A percentile compares a stretch with the other conserved stretches of the same genome.
These are phyloP conservation scores for Teunomyces aglyptinius DNA, from an alignment of 805 yeast genomes.

Conservation along the genomic window DNA sequence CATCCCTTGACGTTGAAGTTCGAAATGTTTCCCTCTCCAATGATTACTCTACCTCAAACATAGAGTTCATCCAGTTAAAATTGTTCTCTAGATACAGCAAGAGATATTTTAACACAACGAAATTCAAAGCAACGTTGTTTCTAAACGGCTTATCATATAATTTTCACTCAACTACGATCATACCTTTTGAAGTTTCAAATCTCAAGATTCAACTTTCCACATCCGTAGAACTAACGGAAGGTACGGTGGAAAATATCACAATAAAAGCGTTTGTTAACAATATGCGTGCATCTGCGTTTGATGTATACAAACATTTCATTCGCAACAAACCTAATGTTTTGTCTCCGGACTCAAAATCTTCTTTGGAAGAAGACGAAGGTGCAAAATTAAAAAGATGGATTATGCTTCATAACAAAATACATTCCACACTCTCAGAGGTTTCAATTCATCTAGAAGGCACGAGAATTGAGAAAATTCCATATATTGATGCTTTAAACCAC, in stretches of 20 bases:
- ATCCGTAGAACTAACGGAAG: conserved; percentile 15
- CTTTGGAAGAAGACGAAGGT: neutral
- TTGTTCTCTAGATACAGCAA: conserved; percentile 19
- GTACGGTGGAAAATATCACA: conserved; percentile 17
- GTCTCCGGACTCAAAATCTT: neutral
- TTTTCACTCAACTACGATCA: conserved; percentile 3
- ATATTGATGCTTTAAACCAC: conserved; percentile 22
- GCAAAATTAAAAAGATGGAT: neutral
- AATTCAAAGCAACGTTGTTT: conserved; percentile 14
- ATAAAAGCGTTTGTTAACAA: conserved; percentile 21
- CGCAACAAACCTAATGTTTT: conserved; percentile 1
- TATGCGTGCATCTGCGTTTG: conserved; percentile 20
- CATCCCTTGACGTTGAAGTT: conserved; percentile 23
- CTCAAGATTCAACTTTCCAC: conserved; percentile 15
- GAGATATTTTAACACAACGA: conserved; percentile 14
- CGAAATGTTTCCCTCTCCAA: conserved; percentile 10
- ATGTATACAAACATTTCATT: conserved; percentile 16
- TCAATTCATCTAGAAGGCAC: conserved; percentile 28
- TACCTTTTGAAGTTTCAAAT: conserved; percentile 5
- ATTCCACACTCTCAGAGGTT: conserved; percentile 22
- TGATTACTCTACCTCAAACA: neutral
- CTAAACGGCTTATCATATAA: conserved; percentile 11
- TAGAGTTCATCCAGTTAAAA: conserved; percentile 21
- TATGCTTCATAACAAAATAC: conserved; percentile 17
- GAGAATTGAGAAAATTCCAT: conserved; percentile 28